phyloP scores from a whole-genome alignment of 768 basidiomycete species.

The Harrya chromipes region DNA sequence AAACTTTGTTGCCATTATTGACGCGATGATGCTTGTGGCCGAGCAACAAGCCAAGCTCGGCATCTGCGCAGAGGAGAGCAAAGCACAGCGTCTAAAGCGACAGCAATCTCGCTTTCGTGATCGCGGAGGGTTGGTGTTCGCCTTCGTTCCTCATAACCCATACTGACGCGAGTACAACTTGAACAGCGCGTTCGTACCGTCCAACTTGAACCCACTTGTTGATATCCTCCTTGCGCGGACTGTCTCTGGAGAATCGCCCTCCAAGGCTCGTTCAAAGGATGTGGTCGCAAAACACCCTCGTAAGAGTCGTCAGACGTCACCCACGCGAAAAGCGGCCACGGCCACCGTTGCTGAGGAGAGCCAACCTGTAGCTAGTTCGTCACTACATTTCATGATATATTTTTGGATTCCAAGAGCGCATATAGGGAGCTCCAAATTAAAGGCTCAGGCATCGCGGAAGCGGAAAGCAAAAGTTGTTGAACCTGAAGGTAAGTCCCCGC shows the following conservation, averaged over 20 bases:
- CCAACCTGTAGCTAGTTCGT: constrained; percentile 16
- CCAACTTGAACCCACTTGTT: constrained; percentile 45
- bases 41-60: constrained; percentile 24
- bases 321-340: neutral
- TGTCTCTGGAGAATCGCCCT: constrained; percentile 46
- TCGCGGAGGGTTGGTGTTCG: constrained; percentile 53
- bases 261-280: constrained; percentile 22
- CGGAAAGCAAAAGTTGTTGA: constrained; percentile 7
- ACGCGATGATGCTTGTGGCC: constrained; percentile 14
- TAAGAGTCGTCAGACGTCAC: constrained; percentile 2
- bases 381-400: no score
- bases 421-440: constrained; percentile 14
- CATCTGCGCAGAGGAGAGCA: constrained; percentile 53
- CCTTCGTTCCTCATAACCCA: neutral
- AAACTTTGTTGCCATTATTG: no score
- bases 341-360: neutral
- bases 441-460: constrained; percentile 4
- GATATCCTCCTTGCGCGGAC: constrained; percentile 53
- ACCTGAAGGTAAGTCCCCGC: neutral
- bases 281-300: neutral
- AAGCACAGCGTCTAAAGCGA: constrained; percentile 55
- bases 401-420: neutral
- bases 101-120: constrained; percentile 67
- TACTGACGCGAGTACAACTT: neutral
- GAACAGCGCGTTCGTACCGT: constrained; percentile 51